Base-by-base conservation (phyloP, 2,329 filamentous ascomycete species). In the Exophiala calicioides region DNA sequence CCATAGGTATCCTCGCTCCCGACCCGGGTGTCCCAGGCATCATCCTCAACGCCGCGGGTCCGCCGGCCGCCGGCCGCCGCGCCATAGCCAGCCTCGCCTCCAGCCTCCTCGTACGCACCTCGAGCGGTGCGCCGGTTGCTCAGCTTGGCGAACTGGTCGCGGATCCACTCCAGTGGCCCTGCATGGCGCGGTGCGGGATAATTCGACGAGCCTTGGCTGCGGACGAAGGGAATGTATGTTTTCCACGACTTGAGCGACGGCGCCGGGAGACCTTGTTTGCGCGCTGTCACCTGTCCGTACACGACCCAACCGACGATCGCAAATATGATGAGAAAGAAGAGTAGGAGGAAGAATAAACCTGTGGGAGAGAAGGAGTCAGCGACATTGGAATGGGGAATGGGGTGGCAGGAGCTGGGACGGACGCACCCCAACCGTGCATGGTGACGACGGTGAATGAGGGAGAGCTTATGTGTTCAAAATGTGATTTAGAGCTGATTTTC, bases 21-120 rank as follows among this genome's bases (percentile, higher is more conserved):
- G 3, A 94, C 87, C 50, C 86, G 76, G 54, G 86, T 70, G 69
- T 93, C 88, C 89, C 89, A 95, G 2, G 88, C 87, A 62, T 90
- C 87, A 63, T 94, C 88, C 61, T 93, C 88, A 64, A 86, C 84
- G 16, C 81, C 81, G 44, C 75, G 73, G 44, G 72, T 70, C 34
- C 70, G 69, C 41, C 75, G 74, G 44, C 72, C 70, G 29, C 69
- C 70, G 29, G 61, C 53, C 40, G 29, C 54, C 4, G 43, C 52
- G 10, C 61, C 64, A 46, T 61, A 60, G 39, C 65, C 59, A 12
- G 41, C 67, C 49, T 65, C 69, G 32, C 66, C 65, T 5, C 69
- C 62, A 4, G 77, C 70, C 59, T 75, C 73, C 57, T 90, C 86
- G 71, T 89, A 90, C 35, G 84, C 84, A 55, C 86, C 87, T 1